Base-by-base conservation (phyloP, 2,329 filamentous ascomycete species). In the Arthrocladium fulminans region DNA sequence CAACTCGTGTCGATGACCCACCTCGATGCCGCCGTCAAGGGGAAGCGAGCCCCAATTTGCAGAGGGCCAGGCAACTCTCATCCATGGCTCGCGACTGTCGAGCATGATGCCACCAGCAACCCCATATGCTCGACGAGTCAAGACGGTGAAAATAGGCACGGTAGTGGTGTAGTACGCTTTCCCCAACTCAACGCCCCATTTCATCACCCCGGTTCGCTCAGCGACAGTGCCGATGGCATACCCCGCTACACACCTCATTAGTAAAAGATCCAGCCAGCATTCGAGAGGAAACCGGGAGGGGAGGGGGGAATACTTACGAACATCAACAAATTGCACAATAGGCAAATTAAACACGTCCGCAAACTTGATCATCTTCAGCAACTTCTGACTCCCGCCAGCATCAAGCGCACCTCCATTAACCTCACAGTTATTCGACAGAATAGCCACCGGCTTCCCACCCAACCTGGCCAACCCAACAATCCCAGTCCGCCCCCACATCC, bases 301-400 rank as follows among this genome's bases (percentile, higher is more conserved):
- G 9, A 20, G 9, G 10, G 30, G 44, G 25, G 3, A 19, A 10
- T 48, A 67, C 65, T 60, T 62, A 69, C 67, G 79, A 2, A 80
- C 68, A 59, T 83, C 79, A 3, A 83, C 69, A 53, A 83, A 81
- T 58, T 83, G 80, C 6, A 83, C 50, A 3, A 82, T 66, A 0
- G 80, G 80, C 2, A 83, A 64, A 52, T 83, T 83, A 67, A 83
- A 81, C 37, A 82, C 71, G 57, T 83, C 80, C 52, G 77, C 76
- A 57, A 83, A 72, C 57, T 82, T 82, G 29, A 83, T 63, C 61
- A 81, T 72, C 2, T 76, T 67, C 0, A 73, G 75, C 17, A 82
- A 67, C 57, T 83, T 83, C 54, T 82, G 79, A 8, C 73, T 75
- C 3, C 79, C 79, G 0, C 71, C 66, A 0, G 79, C 75, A 58